phyloP scores from a whole-genome alignment of 345 rosid genomes.

The Populus simonii region DNA sequence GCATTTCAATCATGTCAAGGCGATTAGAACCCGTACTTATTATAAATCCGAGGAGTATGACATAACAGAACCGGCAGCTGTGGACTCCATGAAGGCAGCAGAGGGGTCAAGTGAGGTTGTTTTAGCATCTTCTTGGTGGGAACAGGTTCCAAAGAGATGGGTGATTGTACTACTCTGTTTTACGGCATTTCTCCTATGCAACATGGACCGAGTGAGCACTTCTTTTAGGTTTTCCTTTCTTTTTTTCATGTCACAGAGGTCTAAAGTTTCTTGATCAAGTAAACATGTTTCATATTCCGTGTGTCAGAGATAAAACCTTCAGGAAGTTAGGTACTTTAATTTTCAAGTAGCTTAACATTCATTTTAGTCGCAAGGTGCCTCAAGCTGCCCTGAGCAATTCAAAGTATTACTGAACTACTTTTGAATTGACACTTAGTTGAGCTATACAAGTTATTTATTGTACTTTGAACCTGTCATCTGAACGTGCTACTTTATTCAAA shows the following conservation, averaged over 20 bases:
- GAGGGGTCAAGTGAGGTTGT: constrained; percentile 58
- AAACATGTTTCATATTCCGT: background rate
- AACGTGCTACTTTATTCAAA: constrained; percentile 11
- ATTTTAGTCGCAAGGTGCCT: background rate
- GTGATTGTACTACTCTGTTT: constrained; percentile 84
- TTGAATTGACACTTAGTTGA: background rate
- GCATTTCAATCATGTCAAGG: background rate
- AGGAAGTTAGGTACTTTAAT: background rate
- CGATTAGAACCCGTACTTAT: constrained; percentile 30
- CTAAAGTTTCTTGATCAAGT: background rate
- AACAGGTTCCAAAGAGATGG: constrained; percentile 82
- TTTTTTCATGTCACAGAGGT: background rate
- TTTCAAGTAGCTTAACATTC: background rate
- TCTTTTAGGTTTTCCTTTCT: background rate
- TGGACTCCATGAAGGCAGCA: constrained; percentile 45
- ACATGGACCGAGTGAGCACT: constrained; percentile 90
- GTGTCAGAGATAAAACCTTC: background rate
- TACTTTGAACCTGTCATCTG: background rate
- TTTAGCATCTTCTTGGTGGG: constrained; percentile 68
- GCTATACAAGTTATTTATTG: background rate
- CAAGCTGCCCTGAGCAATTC: background rate
- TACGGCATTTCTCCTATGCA: constrained; percentile 76
- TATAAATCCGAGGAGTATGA: constrained; percentile 89
- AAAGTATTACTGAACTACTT: background rate
- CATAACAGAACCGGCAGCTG: constrained; percentile 46